phyloP scores from a whole-genome alignment of 1,284 basidiomycete genomes.

The Anthracocystis panici-leucophaei region DNA sequence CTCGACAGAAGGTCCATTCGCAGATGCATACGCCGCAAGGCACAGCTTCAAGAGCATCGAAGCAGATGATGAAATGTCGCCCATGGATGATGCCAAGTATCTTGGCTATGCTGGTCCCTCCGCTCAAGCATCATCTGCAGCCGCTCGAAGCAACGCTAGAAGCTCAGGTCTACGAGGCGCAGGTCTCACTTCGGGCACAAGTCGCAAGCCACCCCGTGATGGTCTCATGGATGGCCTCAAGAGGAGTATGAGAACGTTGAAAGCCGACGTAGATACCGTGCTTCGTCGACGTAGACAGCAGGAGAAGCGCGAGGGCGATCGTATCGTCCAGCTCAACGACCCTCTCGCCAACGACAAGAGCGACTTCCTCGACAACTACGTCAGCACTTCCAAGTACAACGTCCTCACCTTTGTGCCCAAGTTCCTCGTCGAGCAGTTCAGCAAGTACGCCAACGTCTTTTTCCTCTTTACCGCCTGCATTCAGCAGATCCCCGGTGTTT shows the following conservation, averaged over 20 bases:
- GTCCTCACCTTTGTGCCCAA: constrained; percentile 88
- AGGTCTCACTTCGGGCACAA: constrained; percentile 31
- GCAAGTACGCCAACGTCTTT: constrained; percentile 98
- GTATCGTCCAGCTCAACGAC: constrained; percentile 65
- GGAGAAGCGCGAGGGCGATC: constrained; percentile 52
- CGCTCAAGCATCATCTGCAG: background rate
- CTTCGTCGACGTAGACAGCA: constrained; percentile 46
- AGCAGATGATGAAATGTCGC: constrained; percentile 63
- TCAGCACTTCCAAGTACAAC: constrained; percentile 97
- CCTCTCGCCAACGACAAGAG: constrained; percentile 60
- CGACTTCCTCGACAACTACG: constrained; percentile 76
- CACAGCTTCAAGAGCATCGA: constrained; percentile 64
- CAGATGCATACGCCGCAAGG: constrained; percentile 54
- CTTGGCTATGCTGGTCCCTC: constrained; percentile 17
- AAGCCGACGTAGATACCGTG: constrained; percentile 52
- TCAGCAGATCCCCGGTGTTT: constrained; percentile 97
- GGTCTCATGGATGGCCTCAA: constrained; percentile 50
- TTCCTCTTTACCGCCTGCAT: constrained; percentile 98
- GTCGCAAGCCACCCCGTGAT: constrained; percentile 48
- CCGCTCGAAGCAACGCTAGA: constrained; percentile 9
- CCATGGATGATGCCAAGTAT: constrained; percentile 37
- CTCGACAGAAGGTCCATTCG: constrained; percentile 48
- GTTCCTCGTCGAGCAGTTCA: constrained; percentile 93
- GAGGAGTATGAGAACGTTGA: constrained; percentile 47
- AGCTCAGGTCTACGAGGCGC: constrained; percentile 14